Percentiles rank a stretch among this genome's conserved stretches.
phyloP scores from a whole-genome alignment of 305 asterid species.

The Fraxinus platypoda region DNA sequence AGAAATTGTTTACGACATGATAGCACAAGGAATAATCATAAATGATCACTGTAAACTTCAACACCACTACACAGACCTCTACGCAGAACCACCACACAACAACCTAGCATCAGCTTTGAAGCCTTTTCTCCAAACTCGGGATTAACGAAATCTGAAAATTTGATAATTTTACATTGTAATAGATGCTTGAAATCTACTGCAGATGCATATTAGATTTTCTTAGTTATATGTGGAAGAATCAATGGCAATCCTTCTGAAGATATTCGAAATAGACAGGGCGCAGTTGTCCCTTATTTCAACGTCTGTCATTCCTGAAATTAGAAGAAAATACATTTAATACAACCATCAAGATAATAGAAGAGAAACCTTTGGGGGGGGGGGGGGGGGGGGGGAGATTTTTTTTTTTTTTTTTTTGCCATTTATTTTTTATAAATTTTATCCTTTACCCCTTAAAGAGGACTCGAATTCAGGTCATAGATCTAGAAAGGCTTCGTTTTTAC shows the following conservation, averaged over 20 bases:
- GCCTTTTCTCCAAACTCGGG: conserved; percentile 64
- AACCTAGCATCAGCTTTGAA: conserved; percentile 63
- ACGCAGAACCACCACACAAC: conserved; percentile 67
- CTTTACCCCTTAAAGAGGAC: no score
- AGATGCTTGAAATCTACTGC: conserved; percentile 77
- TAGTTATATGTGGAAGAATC: conserved; percentile 73
- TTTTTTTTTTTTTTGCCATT: no score
- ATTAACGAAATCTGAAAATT: conserved; percentile 65
- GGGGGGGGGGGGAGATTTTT: no score
- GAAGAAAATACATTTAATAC: neutral
- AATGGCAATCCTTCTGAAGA: conserved; percentile 93
- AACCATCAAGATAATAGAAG: neutral
- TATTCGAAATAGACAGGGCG: conserved; percentile 78
- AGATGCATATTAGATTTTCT: conserved; percentile 69
- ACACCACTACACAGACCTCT: conserved; percentile 43
- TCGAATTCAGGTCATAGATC: no score
- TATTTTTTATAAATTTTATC: no score
- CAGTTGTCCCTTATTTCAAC: conserved; percentile 64
- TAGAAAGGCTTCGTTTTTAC: no score
- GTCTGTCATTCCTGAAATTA: conserved; percentile 76
- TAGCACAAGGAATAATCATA: neutral
- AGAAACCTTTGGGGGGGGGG: neutral
- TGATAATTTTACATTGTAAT: conserved; percentile 67
- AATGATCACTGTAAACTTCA: neutral
- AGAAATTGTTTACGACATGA: neutral